Base-by-base conservation (phyloP, 495 filamentous ascomycete species). In the Penicillium coffeae region DNA sequence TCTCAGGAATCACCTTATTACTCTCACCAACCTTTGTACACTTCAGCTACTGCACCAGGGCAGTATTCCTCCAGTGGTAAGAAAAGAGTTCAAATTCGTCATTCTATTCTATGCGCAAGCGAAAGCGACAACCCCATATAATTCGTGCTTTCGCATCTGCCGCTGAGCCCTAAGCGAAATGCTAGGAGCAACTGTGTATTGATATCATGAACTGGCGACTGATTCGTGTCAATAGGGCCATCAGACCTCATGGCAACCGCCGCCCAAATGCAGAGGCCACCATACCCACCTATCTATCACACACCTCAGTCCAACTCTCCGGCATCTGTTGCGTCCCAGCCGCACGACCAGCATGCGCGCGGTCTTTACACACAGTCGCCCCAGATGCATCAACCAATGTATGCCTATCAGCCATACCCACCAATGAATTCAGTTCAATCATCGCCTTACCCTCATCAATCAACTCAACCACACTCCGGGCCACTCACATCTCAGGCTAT, bases 291-390 rank as follows among this genome's bases (percentile, higher is more conserved):
- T 21, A 96, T 96, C 51, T 96, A 98, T 60, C 89, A 96, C 61
- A 95, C 92, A 2, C 90, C 92, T 13, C 90, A 96, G 72, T 95
- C 90, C 20, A 94, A 90, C 67, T 96, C 93, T 18, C 93, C 93
- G 30, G 88, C 89, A n/a, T 96, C 93, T 47, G 90, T 96, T 51
- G 86, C 91, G 45, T 96, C 93, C 14, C 89, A 92, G 39, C 78
- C 80, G 18, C 89, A 95, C 58, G 93, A 98, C 55, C 91, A 89
- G 52, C 88, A 92, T 72, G 76, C 72, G 38, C 78, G 93, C 52
- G 82, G 77, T 52, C 76, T 96, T 52, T 97, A 95, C 65, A 83
- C 80, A 13, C 88, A 89, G 52, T 87, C 89, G 30, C 72, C 87
- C 0, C 83, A 86, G 54, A 87, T 89, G 71, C 71, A 89, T 51